A percentile compares a stretch with the other conserved stretches of the same genome.
These are phyloP conservation scores for Fusarium solani-melongenae DNA, from an alignment of 2,329 filamentous ascomycete species.

Conservation along the genomic window DNA sequence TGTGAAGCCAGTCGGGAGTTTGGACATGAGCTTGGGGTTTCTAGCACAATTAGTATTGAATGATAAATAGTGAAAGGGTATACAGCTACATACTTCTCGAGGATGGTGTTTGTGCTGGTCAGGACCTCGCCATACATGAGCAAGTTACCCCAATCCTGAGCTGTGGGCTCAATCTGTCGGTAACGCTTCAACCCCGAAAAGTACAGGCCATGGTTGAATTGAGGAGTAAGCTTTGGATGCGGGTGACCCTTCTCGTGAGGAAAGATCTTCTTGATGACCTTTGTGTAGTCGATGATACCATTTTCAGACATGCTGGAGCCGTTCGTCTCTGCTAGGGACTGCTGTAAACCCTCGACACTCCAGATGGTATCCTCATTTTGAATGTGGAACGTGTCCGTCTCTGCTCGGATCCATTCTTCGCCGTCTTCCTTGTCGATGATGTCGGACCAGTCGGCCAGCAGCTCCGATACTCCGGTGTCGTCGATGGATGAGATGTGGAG, in stretches of 20 bases:
- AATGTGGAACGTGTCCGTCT: slow-evolving; percentile 85
- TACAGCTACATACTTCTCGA: slow-evolving; percentile 71
- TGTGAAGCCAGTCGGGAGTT: slow-evolving; percentile 87
- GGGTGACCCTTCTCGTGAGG: slow-evolving; percentile 77
- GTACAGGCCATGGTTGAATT: slow-evolving; percentile 86
- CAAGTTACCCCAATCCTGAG: slow-evolving; percentile 77
- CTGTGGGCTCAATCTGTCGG: slow-evolving; percentile 64
- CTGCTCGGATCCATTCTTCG: slow-evolving; percentile 79
- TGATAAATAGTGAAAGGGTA: too few species aligned
- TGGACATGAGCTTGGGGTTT: slow-evolving; percentile 81
- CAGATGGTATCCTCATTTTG: slow-evolving; percentile 73
- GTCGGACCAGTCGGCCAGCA: slow-evolving; percentile 74
- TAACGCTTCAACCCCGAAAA: slow-evolving; percentile 78
- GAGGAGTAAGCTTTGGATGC: slow-evolving; percentile 78
- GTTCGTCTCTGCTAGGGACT: slow-evolving; percentile 57
- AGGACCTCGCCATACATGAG: slow-evolving; percentile 92
- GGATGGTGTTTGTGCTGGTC: slow-evolving; percentile 91
- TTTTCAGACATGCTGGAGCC: slow-evolving; percentile 43
- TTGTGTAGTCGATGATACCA: slow-evolving; percentile 79
- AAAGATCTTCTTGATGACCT: slow-evolving; percentile 78
- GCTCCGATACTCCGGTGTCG: slow-evolving; percentile 71
- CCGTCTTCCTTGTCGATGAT: slow-evolving; percentile 74
- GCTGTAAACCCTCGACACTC: slow-evolving; percentile 65
- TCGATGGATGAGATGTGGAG: slow-evolving; percentile 82
- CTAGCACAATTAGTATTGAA: slow-evolving; percentile 51